These are phyloP conservation scores for Penstemon barbatus DNA, from an alignment of 257 asterid species.

Conservation along the genomic window DNA sequence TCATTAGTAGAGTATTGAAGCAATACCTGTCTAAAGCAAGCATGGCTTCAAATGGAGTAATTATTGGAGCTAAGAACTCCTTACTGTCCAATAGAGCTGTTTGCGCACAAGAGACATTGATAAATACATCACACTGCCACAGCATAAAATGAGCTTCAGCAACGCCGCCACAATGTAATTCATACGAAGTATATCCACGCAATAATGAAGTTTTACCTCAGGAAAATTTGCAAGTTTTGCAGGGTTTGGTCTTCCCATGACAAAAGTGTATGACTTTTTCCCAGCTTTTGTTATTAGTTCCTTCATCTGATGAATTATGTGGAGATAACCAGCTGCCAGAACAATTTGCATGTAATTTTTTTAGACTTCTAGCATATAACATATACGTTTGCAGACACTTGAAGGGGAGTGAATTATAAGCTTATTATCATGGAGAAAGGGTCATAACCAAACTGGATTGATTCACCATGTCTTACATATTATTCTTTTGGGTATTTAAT, in stretches of 20 bases:
- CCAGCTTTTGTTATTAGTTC: constrained; percentile 80
- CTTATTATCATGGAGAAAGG: neutral
- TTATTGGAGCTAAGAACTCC: constrained; percentile 95
- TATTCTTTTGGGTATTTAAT: neutral
- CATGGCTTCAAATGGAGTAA: constrained; percentile 94
- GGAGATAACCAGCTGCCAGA: constrained; percentile 85
- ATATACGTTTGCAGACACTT: neutral
- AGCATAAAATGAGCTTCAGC: constrained; percentile 22
- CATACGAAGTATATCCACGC: constrained; percentile 8
- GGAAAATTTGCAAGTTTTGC: constrained; percentile 97
- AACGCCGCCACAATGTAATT: constrained; percentile 6
- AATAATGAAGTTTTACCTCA: constrained; percentile 52
- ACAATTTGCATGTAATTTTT: constrained; percentile 27
- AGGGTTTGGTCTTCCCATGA: constrained; percentile 97
- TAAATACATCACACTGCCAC: constrained; percentile 85
- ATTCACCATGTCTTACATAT: neutral
- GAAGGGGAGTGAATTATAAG: neutral
- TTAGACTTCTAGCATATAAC: constrained; percentile 27
- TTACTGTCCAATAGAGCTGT: constrained; percentile 89
- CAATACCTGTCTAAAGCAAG: constrained; percentile 80
- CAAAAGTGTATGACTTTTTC: constrained; percentile 85
- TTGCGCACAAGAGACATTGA: constrained; percentile 89
- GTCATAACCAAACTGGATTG: neutral
- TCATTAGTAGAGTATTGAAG: constrained; percentile 16
- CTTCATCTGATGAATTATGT: constrained; percentile 83